Base-by-base conservation (phyloP, 1,284 basidiomycete genomes). In the Papiliotrema nemorosa region DNA sequence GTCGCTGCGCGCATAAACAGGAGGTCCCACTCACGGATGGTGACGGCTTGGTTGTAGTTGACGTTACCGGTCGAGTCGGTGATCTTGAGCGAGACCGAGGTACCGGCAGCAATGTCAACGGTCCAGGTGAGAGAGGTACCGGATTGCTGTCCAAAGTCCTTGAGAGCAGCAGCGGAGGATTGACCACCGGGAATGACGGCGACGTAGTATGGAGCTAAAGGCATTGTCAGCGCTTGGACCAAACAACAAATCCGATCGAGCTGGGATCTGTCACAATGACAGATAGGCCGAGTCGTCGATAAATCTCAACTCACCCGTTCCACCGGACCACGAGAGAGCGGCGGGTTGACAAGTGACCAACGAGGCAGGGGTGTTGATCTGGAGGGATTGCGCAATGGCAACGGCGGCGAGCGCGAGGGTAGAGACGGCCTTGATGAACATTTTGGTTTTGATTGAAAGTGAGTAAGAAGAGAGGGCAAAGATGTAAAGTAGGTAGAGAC, bases 171-270 rank as follows among this genome's bases (percentile, higher is more conserved):
- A 3, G 80, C 83, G 12, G 72, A 51, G 3, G 80, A 61, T 62
- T 87, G 81, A 46, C 81, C 82, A 83, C 87, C 85, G 49, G 86
- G 86, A 51, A 87, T 71, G 58, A 86, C 66, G 27, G 81, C 78
- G 49, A 88, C 57, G 73, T 77, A 90, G 76, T 82, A 90, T 0
- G 87, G 87, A 22, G 60, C 56, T 54, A 24, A 22, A 24, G 29
- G 29, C 9, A n/a, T n/a, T 35, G 31, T 41, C 24, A 45, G 38
- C 40, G 39, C 39, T 33, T 9, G 31, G 16, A 16, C 31, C 9
- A 16, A 33, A 33, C 9, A 9, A 33, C 9, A 33, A 16, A 16
- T 9, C 10, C 9, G 31, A 16, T 33, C 25, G 20, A 44, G 25
- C 43, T 29, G 18, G 43, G 37, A 21, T 14, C n/a, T n/a, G n/a